Base-by-base conservation (phyloP, 2,329 filamentous ascomycete genomes). In the Colletotrichum trifolii region DNA sequence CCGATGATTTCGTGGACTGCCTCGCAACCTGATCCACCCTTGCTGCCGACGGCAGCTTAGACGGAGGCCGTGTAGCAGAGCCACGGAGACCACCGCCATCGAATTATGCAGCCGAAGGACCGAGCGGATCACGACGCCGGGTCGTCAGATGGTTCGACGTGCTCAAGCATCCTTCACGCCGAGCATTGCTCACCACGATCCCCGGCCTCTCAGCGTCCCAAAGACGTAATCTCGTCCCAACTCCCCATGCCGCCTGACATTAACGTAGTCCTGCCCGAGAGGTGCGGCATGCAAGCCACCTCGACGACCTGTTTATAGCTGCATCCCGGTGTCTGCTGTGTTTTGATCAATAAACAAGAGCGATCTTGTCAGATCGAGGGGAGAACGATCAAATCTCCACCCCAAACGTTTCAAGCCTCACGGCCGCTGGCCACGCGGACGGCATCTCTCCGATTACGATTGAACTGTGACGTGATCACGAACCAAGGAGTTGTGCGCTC, bases 151-250 rank as follows among this genome's bases (percentile, higher is more conserved):
- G 46, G 38, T 58, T 50, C 55, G 35, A 35, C 46, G 43, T 47
- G 38, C 46, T 46, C 42, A 13, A 35, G 42, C 38, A 33, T n/a
- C 54, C 42, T 49, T 49, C 35, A 13, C 25, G 38, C 45, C 10
- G 45, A 13, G 36, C 12, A 10, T 35, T 7, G 25, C 25, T 25
- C 25, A 42, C 54, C n/a, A 17, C 54, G 45, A 25, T 57, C 43
- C 55, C 46, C 33, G 25, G 46, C 52, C 35, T 52, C 15, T 47
- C 58, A 42, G 15, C 35, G 11, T n/a, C 35, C 12, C 25, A 42
- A 38, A 59, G 56, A 60, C 45, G 45, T 64, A 55, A 52, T 52
- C 35, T 35, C 61, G 38, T 60, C 56, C 36, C 49, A 49, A 54
- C 43, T 60, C 49, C 25, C 54, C 40, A n/a, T 35, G n/a, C 40